These are phyloP conservation scores for Sporothrix humicola DNA, from an alignment of 2,329 filamentous ascomycete species.

Conservation along the genomic window DNA sequence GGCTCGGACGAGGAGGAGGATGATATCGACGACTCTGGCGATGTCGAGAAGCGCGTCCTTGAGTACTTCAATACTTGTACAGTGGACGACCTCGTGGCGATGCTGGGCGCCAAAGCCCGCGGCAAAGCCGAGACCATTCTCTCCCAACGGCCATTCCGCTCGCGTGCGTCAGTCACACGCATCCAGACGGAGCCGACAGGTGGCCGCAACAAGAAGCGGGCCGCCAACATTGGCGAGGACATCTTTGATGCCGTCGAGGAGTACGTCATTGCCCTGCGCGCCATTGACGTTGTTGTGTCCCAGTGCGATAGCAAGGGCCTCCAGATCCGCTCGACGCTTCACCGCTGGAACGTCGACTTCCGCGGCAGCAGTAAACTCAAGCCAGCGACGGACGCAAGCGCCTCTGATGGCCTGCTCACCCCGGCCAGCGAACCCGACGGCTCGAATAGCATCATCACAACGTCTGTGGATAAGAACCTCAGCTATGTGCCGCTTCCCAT, in stretches of 20 bases:
- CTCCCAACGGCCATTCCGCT: constrained; percentile 74
- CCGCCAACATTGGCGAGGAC: constrained; percentile 58
- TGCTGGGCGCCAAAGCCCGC: constrained; percentile 72
- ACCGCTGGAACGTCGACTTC: constrained; percentile 56
- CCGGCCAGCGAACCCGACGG: constrained; percentile 47
- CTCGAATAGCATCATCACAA: background rate
- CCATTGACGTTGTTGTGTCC: constrained; percentile 80
- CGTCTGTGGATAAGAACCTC: constrained; percentile 38
- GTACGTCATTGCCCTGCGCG: constrained; percentile 80
- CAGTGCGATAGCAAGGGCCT: constrained; percentile 76
- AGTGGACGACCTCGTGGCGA: constrained; percentile 76
- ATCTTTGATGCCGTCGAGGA: constrained; percentile 63
- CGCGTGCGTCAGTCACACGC: constrained; percentile 67
- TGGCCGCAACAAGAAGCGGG: constrained; percentile 50
- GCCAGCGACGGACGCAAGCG: background rate
- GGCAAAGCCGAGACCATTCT: constrained; percentile 72
- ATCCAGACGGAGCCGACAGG: constrained; percentile 60
- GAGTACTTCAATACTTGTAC: constrained; percentile 83
- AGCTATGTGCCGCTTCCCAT: constrained; percentile 51
- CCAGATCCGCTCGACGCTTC: constrained; percentile 54
- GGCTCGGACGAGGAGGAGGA: constrained; percentile 39
- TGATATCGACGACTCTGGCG: constrained; percentile 41
- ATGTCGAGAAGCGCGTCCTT: constrained; percentile 59
- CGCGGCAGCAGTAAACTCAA: constrained; percentile 52
- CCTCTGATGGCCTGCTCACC: constrained; percentile 19